Base-by-base conservation (phyloP, 805 yeast species). In the Yamadazyma ubonensis region DNA sequence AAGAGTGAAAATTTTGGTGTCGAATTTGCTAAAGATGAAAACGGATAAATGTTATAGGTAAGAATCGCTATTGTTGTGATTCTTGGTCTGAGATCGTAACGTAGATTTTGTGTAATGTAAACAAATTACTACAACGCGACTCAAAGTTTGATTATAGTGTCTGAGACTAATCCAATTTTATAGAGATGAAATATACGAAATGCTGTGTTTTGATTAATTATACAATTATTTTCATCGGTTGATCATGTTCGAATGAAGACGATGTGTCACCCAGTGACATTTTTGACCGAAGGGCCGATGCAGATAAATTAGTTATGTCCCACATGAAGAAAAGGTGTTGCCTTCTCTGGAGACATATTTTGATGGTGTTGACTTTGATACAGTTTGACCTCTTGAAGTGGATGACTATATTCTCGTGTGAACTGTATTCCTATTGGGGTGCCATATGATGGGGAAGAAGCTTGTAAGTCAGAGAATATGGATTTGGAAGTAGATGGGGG, bases 401-500 rank as follows among this genome's bases (percentile, higher is more conserved):
- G 23, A 34, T 25, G 12, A 8, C 26, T 26, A 19, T 15, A 11
- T 17, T 20, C 23, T 12, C 23, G 28, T 9, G 21, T 14, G 10
- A 12, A 19, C n/a, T 32, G 33, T n/a, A 15, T 17, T 3, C 25
- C 33, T 4, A 41, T 32, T 5, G 50, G 45, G 9, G 50, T 46
- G 5, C 38, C 28, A 8, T 42, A 39, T 9, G 45, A 40, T 4
- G 44, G 44, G 12, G 48, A 44, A 7, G 49, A 45, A 10, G 41
- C 28, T 29, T 41, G 43, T 12, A 34, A 34, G 5, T 43, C 50
- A 3, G 47, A 43, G 34, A 43, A 46, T 4, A 46, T 21, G 1
- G 50, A 43, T 14, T 43, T 41, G 14, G 45, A 40, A 8, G 41
- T 40, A 4, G 47, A 43, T 12, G 47, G 50, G n/a, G 50, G 47